These are phyloP conservation scores for Nicotiana obtusifolia DNA, from an alignment of 257 asterid genomes.

Conservation along the genomic window DNA sequence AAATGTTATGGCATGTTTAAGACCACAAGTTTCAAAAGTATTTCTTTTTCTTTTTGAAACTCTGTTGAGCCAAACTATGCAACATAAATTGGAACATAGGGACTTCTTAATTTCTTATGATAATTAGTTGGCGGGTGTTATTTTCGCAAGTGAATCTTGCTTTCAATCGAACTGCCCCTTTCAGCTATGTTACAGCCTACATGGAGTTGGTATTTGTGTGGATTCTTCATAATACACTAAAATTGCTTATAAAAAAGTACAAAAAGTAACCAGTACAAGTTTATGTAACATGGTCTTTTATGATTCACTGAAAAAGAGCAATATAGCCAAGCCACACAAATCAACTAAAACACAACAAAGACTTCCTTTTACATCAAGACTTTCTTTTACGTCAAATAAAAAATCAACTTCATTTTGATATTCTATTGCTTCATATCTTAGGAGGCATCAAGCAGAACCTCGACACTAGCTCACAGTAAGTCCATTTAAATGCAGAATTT, in stretches of 20 bases:
- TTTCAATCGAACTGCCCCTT: neutral
- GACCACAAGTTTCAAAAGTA: too few relatives aligned
- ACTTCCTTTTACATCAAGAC: neutral
- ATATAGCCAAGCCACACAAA: neutral
- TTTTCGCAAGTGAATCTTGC: neutral
- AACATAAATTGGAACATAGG: too few relatives aligned
- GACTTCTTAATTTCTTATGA: neutral
- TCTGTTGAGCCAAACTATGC: too few relatives aligned
- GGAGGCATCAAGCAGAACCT: neutral
- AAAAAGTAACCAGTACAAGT: neutral
- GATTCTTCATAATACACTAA: neutral
- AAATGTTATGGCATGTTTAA: too few relatives aligned
- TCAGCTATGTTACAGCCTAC: neutral
- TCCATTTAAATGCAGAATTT: neutral
- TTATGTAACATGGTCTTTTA: neutral
- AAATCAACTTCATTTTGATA: neutral
- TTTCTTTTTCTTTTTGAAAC: too few relatives aligned
- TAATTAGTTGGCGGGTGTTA: neutral
- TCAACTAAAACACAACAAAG: neutral
- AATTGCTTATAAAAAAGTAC: neutral
- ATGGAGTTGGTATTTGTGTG: neutral
- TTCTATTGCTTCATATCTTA: neutral
- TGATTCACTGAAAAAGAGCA: neutral
- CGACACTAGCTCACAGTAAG: neutral
- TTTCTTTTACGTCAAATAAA: neutral